Conservation (phyloP, 2,329 filamentous ascomycete genomes). For the Cytospora piceicola region DNA sequence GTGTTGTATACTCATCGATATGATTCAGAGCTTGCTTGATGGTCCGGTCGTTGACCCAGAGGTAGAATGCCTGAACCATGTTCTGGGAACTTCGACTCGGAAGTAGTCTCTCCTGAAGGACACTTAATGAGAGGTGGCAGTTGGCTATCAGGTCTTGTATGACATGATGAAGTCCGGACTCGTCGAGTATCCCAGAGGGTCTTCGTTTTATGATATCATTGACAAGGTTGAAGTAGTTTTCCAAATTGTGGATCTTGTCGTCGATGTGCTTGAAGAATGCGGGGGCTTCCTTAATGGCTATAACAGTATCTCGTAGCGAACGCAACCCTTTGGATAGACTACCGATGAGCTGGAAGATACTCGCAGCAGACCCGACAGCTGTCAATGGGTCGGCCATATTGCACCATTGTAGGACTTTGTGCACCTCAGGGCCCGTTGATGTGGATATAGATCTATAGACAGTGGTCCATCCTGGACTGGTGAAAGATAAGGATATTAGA, state of each 20-base stretch:
- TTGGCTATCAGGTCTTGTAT: constrained; percentile 11
- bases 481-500: background rate
- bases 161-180: constrained; percentile 12
- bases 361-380: constrained; percentile 4
- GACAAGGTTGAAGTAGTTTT: constrained; percentile 2
- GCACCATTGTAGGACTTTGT: background rate
- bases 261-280: constrained; percentile 2
- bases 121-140: constrained; percentile 8
- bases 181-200: constrained; percentile 5
- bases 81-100: background rate
- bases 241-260: background rate
- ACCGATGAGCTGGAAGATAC: constrained; percentile 22
- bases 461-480: background rate
- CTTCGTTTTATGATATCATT: constrained; percentile 7
- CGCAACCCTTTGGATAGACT: constrained; percentile 5
- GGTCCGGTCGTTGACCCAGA: constrained; percentile 11
- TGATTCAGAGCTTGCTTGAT: constrained; percentile 13
- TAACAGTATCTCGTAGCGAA: constrained; percentile 7
- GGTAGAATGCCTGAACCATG: background rate
- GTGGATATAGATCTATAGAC: too few species aligned
- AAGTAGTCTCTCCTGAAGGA: background rate
- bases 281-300: constrained; percentile 13
- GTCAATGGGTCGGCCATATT: constrained; percentile 8
- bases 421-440: background rate
- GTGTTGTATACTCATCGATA: constrained; percentile 17